Evolutionary conservation across 148 eudicot species (phyloP), one percentile per base, ranked within the genome.

Genomic region (Camellia sinensis): DNA sequence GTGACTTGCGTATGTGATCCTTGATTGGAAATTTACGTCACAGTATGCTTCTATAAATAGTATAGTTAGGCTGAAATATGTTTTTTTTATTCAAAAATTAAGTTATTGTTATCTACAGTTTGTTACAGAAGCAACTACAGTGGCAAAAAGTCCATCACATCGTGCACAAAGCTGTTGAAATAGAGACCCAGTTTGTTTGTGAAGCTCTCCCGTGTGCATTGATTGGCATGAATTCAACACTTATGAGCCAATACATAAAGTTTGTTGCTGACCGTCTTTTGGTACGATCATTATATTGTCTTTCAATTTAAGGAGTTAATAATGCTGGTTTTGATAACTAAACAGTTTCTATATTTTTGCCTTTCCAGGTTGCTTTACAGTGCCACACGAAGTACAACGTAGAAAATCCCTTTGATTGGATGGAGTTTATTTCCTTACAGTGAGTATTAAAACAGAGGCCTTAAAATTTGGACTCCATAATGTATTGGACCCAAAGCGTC

Each of bases 371-470:
- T 79, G 83, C 96, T 14, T 86, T 94, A 79, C 94, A 91, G 45
- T 84, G 70, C 76, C 73, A 85, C 80, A 89, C 79, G 89, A 82
- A 70, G 70, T 92, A 90, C 86, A 88, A 87, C 48, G 90, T 88
- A 3, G 87, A 89, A 66, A 94, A 94, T 82, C 98, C 98, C 41
- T 94, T 94, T 50, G 98, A 94, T 76, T 94, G 97, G 98, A 94
- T 94, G 98, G 98, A 94, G 81, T 87, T 94, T 62, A 94, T 94
- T 78, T 90, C 94, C 57, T 75, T 94, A 19, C 91, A 87, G 97
- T 91, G 84, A 91, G 94, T 87, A 71, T 78, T 17, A 8, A 45
- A 56, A 53, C 67, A 50, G 4, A 45, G 13, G 22, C 73, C 59
- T 50, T 29, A 12, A 50, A 5, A 52, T 64, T 53, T 19, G 66